phyloP scores from a whole-genome alignment of 169 alveolate species.

The Plasmodium falciparum region DNA sequence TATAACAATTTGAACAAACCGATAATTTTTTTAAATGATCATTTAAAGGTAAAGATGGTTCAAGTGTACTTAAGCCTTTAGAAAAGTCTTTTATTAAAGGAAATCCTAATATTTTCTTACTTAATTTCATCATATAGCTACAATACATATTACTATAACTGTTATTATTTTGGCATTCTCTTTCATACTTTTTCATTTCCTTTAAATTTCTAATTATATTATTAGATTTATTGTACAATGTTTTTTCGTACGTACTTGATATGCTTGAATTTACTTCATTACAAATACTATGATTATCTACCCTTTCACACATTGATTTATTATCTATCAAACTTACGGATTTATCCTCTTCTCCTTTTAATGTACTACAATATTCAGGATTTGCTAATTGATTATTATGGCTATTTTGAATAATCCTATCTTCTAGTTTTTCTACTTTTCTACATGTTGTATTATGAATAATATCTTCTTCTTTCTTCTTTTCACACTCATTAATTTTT shows the following conservation, averaged over 20 bases:
- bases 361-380: not conserved
- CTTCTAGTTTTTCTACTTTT: not conserved
- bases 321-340: not conserved
- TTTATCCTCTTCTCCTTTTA: not conserved
- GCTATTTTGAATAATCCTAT: not conserved
- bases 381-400: not conserved
- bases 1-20: conserved; percentile 66
- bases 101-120: conserved; percentile 56
- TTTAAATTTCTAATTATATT: conserved; percentile 37
- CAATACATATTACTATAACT: conserved; percentile 17
- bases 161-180: not conserved
- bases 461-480: not conserved
- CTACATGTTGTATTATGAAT: not conserved
- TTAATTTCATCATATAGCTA: conserved; percentile 65
- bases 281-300: not conserved
- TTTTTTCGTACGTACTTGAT: conserved; percentile 46
- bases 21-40: conserved; percentile 58
- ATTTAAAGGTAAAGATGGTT: conserved; percentile 68
- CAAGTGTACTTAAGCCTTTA: conserved; percentile 65
- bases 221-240: conserved; percentile 44
- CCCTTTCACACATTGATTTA: not conserved
- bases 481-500: not conserved
- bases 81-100: conserved; percentile 71
- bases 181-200: conserved; percentile 13
- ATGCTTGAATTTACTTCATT: not conserved